phyloP scores from a whole-genome alignment of 1,284 basidiomycete genomes.

The Amylostereum chailletii region DNA sequence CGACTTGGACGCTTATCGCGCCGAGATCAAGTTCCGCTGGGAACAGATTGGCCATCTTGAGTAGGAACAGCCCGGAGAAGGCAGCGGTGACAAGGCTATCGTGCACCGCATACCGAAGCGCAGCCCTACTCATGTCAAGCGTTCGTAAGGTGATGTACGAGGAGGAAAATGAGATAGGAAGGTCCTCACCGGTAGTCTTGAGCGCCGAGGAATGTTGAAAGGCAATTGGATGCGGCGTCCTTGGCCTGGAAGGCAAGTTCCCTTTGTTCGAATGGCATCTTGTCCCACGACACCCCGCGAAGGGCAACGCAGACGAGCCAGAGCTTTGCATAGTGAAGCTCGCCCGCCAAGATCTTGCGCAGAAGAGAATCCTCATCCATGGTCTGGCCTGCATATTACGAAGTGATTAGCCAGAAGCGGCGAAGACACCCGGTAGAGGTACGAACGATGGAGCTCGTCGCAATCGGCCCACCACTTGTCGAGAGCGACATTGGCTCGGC shows the following conservation, averaged over 20 bases:
- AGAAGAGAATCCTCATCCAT: slow-evolving; percentile 81
- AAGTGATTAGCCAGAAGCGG: not conserved
- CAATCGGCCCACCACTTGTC: slow-evolving; percentile 89
- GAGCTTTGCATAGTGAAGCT: slow-evolving; percentile 85
- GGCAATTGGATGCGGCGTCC: slow-evolving; percentile 79
- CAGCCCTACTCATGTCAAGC: slow-evolving; percentile 41
- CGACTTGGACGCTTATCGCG: slow-evolving; percentile 70
- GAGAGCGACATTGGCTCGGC: slow-evolving; percentile 74
- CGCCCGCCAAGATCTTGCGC: slow-evolving; percentile 79
- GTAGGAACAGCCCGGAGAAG: slow-evolving; percentile 85
- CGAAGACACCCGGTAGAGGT: not conserved
- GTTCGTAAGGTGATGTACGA: slow-evolving; percentile 1
- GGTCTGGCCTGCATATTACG: slow-evolving; percentile 43
- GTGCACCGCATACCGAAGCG: slow-evolving; percentile 84
- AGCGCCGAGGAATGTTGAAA: slow-evolving; percentile 73
- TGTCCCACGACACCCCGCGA: slow-evolving; percentile 87
- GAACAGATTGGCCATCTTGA: slow-evolving; percentile 88
- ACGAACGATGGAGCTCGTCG: slow-evolving; percentile 69
- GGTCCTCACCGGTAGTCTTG: slow-evolving; percentile 60
- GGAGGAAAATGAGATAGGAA: slow-evolving; percentile 1
- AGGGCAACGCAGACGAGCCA: slow-evolving; percentile 92
- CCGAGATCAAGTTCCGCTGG: slow-evolving; percentile 71
- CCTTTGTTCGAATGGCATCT: slow-evolving; percentile 88
- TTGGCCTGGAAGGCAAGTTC: slow-evolving; percentile 93
- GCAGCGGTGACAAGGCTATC: slow-evolving; percentile 88